Evolutionary conservation across 2,329 filamentous ascomycete species (phyloP), one percentile per base, ranked within the genome.

Genomic region (Fusarium sp.): DNA sequence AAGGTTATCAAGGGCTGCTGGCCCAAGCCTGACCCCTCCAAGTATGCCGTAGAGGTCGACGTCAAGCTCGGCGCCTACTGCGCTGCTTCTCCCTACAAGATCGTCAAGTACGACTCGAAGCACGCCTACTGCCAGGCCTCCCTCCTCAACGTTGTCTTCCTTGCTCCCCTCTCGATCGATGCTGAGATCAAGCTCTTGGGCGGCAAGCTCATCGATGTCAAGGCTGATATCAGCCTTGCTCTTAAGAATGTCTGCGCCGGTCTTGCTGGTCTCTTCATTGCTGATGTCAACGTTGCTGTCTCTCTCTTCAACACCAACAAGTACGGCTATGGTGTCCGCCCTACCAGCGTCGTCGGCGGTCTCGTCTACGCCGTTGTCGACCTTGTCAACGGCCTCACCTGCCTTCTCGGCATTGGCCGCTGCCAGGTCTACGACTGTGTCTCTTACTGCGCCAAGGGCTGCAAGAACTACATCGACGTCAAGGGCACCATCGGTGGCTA

Each of bases 381-480:
- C 50, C 62, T 66, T 16, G 16, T 78, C 51, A 65, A 73, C 56
- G 48, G 58, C 41, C 43, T 75, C 13, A 68, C 74, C 44, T 81
- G 79, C 76, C 62, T 68, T 43, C 66, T 80, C 37, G 79, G 79
- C 36, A 58, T 79, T 39, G 73, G 74, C 39, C 68, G 71, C 44
- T 81, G 79, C 75, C 44, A 59, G 39, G 71, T 76, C 66, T 77
- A 75, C 59, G 80, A 82, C 76, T 82, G 80, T 68, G 79, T 82
- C 54, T 79, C 78, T 28, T 80, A 78, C 73, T 79, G 76, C 73
- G 70, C 76, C 72, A 75, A 78, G 73, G 80, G 80, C 69, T 82
- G 80, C 75, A 73, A 75, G 69, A 82, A 82, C 78, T 77, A 77
- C 75, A 72, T 81, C 41, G 78, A 81, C 58, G 72, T 80, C 58